A percentile compares a stretch with the other conserved stretches of the same genome.
phyloP scores from a whole-genome alignment of 805 yeast species.

The Wickerhamia fluorescens region DNA sequence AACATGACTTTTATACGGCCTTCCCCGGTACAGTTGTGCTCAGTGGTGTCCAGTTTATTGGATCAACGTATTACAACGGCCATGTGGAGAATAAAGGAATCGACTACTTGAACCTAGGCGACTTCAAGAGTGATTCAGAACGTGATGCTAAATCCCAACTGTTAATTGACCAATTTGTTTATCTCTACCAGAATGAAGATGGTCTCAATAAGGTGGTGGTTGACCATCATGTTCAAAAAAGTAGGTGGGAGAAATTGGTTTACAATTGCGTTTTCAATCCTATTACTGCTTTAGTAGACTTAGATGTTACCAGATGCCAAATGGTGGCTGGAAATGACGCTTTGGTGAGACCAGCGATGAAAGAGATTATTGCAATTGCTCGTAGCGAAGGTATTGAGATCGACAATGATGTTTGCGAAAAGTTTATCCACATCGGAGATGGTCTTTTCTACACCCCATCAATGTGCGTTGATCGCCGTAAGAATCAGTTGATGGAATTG shows the following conservation, averaged over 20 bases:
- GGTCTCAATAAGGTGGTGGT: constrained; percentile 15
- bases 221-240: constrained; percentile 24
- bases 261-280: constrained; percentile 32
- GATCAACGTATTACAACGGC: constrained; percentile 22
- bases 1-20: constrained; percentile 20
- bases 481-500: constrained; percentile 31
- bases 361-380: constrained; percentile 59
- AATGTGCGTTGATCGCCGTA: constrained; percentile 32
- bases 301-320: constrained; percentile 31
- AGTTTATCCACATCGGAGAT: constrained; percentile 44
- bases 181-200: constrained; percentile 22
- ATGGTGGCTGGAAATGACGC: constrained; percentile 24
- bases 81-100: constrained; percentile 11
- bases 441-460: constrained; percentile 37
- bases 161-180: constrained; percentile 15
- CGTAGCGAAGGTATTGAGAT: constrained; percentile 57
- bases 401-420: constrained; percentile 41
- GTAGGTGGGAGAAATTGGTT: constrained; percentile 34
- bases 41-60: constrained; percentile 31
- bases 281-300: constrained; percentile 23
- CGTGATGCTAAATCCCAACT: constrained; percentile 6
- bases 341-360: constrained; percentile 52
- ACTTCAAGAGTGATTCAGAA: constrained; percentile 7
- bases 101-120: constrained; percentile 14
- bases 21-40: constrained; percentile 28